Conservation (phyloP, 192 early-diverging fungal species). For the Coemansia guatemalensis region DNA sequence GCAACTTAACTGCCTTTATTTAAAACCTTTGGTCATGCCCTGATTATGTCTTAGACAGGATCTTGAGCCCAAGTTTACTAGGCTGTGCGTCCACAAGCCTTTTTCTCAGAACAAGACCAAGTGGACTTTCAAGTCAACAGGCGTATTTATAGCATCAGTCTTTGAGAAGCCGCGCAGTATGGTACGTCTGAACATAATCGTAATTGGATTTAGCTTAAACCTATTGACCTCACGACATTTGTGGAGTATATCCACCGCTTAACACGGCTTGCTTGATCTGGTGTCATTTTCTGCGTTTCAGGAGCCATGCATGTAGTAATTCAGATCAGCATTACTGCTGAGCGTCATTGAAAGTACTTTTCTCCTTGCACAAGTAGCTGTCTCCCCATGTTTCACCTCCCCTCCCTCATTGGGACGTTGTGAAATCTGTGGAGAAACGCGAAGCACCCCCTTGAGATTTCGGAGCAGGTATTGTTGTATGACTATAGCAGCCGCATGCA, state of each 20-base stretch:
- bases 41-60: not conserved
- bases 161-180: not conserved
- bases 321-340: not conserved
- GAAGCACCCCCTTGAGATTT: not conserved
- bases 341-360: not conserved
- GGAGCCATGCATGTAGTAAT: not conserved
- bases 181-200: not conserved
- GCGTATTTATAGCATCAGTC: not conserved
- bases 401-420: not conserved
- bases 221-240: not conserved
- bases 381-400: not conserved
- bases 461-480: not conserved
- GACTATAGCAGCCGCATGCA: not conserved
- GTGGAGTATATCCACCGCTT: not conserved
- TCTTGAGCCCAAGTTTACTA: not conserved
- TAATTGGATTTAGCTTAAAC: not conserved
- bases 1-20: not conserved
- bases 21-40: not conserved
- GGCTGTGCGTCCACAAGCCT: not conserved
- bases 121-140: not conserved
- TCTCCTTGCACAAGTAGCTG: not conserved
- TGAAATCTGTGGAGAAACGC: not conserved
- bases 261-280: not conserved
- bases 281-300: not conserved
- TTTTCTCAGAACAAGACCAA: not conserved